Percentiles rank a stretch among this genome's conserved stretches.
phyloP scores from a whole-genome alignment of 169 alveolate genomes.

The Plasmodium fragile region DNA sequence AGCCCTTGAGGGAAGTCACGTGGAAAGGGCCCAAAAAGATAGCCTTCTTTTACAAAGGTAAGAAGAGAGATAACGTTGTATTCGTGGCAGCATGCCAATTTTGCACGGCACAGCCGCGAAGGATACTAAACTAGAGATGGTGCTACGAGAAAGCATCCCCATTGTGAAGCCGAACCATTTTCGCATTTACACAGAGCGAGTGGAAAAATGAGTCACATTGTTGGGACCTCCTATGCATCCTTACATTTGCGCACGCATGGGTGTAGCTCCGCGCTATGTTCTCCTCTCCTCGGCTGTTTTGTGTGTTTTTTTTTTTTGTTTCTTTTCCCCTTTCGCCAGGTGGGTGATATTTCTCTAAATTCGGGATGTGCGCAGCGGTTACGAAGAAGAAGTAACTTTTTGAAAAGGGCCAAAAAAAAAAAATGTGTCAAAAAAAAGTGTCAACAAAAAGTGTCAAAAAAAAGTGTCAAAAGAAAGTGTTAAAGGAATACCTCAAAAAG shows the following conservation, averaged over 20 bases:
- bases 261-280: not conserved
- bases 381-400: not conserved
- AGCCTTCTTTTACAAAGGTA: not conserved
- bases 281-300: not conserved
- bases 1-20: not conserved
- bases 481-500: too few species aligned
- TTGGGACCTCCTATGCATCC: not conserved
- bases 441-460: not conserved
- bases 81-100: not conserved
- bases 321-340: not conserved
- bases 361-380: not conserved
- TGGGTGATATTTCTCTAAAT: not conserved
- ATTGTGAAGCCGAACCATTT: not conserved
- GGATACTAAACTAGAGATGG: not conserved
- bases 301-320: not conserved
- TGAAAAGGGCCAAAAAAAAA: not conserved
- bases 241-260: not conserved
- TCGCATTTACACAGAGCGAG: not conserved
- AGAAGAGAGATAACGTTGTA: not conserved
- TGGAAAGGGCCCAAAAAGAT: not conserved
- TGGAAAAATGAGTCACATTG: not conserved
- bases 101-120: not conserved
- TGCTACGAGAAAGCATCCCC: not conserved
- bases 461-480: not conserved
- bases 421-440: not conserved